phyloP scores from a whole-genome alignment of 2,329 filamentous ascomycete species.

The Microdochium nivale region DNA sequence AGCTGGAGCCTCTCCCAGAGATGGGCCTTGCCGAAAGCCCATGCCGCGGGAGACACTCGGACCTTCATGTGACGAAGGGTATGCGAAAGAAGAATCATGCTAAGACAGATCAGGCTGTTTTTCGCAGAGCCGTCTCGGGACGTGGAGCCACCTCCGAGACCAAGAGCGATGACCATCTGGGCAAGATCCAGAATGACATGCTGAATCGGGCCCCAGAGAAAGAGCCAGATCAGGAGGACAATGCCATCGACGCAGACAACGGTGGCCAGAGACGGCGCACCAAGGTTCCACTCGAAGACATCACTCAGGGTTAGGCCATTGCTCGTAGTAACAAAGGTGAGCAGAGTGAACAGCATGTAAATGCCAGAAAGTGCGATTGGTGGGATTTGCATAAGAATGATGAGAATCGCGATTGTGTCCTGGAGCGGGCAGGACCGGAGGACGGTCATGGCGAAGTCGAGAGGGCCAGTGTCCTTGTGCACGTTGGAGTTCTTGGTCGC shows the following conservation, averaged over 20 bases:
- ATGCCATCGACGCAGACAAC: slow-evolving; percentile 77
- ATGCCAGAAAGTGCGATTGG: slow-evolving; percentile 81
- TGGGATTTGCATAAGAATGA: slow-evolving; percentile 87
- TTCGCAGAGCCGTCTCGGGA: slow-evolving; percentile 56
- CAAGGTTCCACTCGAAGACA: slow-evolving; percentile 80
- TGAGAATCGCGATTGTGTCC: slow-evolving; percentile 93
- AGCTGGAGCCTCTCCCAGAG: slow-evolving; percentile 30
- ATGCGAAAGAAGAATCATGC: slow-evolving; percentile 54
- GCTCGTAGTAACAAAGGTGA: slow-evolving; percentile 82
- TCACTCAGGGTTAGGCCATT: slow-evolving; percentile 79
- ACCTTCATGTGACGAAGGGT: slow-evolving; percentile 38
- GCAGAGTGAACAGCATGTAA: slow-evolving; percentile 83
- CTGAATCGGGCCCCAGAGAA: slow-evolving; percentile 80
- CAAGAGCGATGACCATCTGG: slow-evolving; percentile 88
- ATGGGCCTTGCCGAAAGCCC: slow-evolving; percentile 37
- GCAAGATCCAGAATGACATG: slow-evolving; percentile 83
- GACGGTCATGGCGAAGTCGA: slow-evolving; percentile 77
- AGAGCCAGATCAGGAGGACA: slow-evolving; percentile 77
- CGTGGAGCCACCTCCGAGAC: slow-evolving; percentile 72
- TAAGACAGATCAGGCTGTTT: slow-evolving; percentile 62
- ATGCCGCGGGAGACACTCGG: slow-evolving; percentile 37
- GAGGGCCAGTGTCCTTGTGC: slow-evolving; percentile 61
- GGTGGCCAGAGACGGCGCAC: slow-evolving; percentile 77
- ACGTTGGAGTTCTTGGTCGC: slow-evolving; percentile 58
- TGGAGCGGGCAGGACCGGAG: slow-evolving; percentile 82